phyloP scores from a whole-genome alignment of 192 early-diverging fungal species.

The Coemansia sp. region DNA sequence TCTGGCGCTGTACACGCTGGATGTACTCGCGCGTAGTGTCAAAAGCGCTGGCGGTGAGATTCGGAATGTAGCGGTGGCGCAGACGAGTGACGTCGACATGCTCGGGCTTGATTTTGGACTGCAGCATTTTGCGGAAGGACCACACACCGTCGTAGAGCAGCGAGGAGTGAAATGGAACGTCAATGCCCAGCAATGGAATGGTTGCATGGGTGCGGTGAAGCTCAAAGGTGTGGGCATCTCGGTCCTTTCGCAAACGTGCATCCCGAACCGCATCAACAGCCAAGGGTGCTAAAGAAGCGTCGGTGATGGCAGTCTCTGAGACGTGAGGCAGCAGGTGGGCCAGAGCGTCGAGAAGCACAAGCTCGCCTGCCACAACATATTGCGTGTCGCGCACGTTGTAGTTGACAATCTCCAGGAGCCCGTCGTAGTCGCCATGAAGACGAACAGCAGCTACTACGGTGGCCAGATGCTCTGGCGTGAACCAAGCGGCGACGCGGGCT shows the following conservation, averaged over 20 bases:
- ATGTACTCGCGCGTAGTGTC: conserved; percentile 74
- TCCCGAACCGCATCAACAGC: conserved; percentile 53
- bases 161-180: conserved; percentile 95
- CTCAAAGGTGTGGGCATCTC: conserved; percentile 61
- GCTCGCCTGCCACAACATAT: conserved; percentile 89
- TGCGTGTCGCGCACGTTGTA: conserved; percentile 97
- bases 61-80: conserved; percentile 90
- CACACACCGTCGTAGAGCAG: conserved; percentile 89
- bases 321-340: conserved; percentile 75
- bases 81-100: conserved; percentile 81
- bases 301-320: conserved; percentile 66
- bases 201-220: conserved; percentile 88
- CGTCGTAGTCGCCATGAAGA: conserved; percentile 60
- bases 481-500: conserved; percentile 76
- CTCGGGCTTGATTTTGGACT: conserved; percentile 78
- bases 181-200: conserved; percentile 88
- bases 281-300: conserved; percentile 76
- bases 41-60: conserved; percentile 91
- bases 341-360: conserved; percentile 77
- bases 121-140: conserved; percentile 88
- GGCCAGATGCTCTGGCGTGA: conserved; percentile 79
- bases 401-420: conserved; percentile 92
- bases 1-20: conserved; percentile 73
- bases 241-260: conserved; percentile 56
- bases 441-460: conserved; percentile 74